Evolutionary conservation across 2,329 filamentous ascomycete species (phyloP).

Genomic region (Aspergillus aculeatus): DNA sequence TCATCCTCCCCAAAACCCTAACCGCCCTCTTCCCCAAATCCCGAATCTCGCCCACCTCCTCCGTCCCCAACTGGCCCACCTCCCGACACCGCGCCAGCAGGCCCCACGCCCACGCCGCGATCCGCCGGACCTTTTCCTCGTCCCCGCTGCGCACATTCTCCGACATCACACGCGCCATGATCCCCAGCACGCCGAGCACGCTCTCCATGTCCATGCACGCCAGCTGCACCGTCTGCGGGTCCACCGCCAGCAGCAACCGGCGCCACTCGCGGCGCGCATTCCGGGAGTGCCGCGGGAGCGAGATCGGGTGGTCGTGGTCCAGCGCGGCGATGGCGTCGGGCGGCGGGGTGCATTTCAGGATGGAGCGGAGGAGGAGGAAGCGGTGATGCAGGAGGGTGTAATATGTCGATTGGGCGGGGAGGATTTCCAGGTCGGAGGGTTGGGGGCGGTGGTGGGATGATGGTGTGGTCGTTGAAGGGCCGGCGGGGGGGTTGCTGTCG

Average conservation of each 20-base stretch:
- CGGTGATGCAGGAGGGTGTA: conserved; percentile 64
- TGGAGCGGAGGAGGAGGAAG: conserved; percentile 64
- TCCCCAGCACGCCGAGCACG: conserved; percentile 64
- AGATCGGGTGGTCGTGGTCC: conserved; percentile 51
- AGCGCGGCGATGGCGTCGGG: conserved; percentile 54
- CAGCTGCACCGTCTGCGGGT: conserved; percentile 52
- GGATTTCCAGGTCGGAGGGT: neutral
- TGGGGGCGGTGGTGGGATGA: neutral
- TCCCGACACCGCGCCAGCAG: conserved; percentile 74
- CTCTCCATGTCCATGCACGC: conserved; percentile 59
- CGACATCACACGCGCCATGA: conserved; percentile 58
- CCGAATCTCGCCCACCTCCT: conserved; percentile 72
- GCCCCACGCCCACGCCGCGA: conserved; percentile 83
- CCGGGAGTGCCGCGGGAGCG: conserved; percentile 55
- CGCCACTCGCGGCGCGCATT: conserved; percentile 58
- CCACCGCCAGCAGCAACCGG: conserved; percentile 36
- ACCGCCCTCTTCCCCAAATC: conserved; percentile 76
- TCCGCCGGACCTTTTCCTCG: conserved; percentile 60
- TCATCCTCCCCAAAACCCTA: conserved; percentile 47
- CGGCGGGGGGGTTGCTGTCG: conserved; percentile 30
- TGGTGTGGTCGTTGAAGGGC: neutral
- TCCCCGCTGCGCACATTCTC: conserved; percentile 63
- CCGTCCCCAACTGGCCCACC: conserved; percentile 70
- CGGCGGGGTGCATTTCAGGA: conserved; percentile 59
- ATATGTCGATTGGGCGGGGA: conserved; percentile 61